A percentile compares a stretch with the other conserved stretches of the same genome.
Conservation (phyloP, 345 rosid species). For the Raphanus sativus region DNA sequence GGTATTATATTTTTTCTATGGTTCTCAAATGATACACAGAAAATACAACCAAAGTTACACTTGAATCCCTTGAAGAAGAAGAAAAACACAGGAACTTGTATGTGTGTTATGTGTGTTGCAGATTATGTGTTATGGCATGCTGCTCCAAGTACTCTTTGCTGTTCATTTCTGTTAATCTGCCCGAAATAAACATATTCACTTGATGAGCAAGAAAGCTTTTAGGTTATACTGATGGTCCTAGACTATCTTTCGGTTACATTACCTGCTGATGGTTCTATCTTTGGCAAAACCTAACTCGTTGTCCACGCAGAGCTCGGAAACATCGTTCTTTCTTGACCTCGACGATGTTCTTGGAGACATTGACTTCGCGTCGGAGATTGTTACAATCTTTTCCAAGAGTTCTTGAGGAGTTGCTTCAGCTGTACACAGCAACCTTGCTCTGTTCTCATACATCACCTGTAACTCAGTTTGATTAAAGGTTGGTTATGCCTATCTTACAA, state of each 20-base stretch:
- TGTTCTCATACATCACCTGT: constrained; percentile 96
- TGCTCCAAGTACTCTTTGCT: constrained; percentile 91
- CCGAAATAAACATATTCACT: neutral
- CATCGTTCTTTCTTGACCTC: constrained; percentile 78
- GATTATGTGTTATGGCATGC: constrained; percentile 40
- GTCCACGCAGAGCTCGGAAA: constrained; percentile 82
- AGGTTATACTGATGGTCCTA: neutral
- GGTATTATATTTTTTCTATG: too few relatives aligned
- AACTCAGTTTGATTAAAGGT: constrained; percentile 9
- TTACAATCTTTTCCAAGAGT: constrained; percentile 68
- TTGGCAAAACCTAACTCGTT: constrained; percentile 91
- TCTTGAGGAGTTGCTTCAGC: constrained; percentile 84
- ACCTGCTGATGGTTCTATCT: constrained; percentile 98
- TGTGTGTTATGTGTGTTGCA: neutral
- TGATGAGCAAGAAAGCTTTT: neutral
- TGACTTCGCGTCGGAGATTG: constrained; percentile 71
- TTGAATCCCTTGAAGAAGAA: neutral
- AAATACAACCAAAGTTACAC: constrained; percentile 5
- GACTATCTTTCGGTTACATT: neutral
- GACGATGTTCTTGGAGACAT: constrained; percentile 82
- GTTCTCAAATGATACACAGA: constrained; percentile 19
- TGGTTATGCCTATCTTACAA: neutral
- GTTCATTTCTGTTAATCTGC: constrained; percentile 96
- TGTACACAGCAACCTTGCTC: constrained; percentile 73
- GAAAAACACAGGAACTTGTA: neutral